Evolutionary conservation across 2,329 filamentous ascomycete species (phyloP).

Genomic region (Metarhizium humberi): DNA sequence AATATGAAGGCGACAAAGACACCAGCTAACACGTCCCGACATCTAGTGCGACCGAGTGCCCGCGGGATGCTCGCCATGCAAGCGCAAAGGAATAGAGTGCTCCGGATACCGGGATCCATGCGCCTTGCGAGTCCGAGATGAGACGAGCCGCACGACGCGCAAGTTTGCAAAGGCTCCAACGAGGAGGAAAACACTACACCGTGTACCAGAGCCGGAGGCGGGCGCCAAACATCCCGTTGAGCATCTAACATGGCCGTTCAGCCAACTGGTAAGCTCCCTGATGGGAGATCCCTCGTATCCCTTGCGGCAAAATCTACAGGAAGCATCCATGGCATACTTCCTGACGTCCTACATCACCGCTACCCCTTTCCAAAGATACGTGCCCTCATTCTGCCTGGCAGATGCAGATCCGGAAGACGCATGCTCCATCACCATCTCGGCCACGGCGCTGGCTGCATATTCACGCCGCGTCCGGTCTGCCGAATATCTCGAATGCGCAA

Average conservation of each 20-base stretch:
- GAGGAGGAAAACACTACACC: background rate
- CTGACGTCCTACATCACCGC: constrained; percentile 16
- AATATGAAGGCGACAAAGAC: background rate
- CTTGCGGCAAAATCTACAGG: constrained; percentile 4
- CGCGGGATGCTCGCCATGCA: constrained; percentile 16
- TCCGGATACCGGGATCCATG: constrained; percentile 16
- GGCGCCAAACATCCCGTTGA: background rate
- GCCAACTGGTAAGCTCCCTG: background rate
- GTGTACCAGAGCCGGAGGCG: background rate
- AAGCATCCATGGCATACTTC: constrained; percentile 13
- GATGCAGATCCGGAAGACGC: constrained; percentile 7
- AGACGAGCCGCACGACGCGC: constrained; percentile 13
- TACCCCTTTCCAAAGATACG: constrained; percentile 15
- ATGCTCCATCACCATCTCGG: constrained; percentile 13
- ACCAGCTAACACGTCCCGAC: background rate
- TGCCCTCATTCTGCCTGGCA: constrained; percentile 11
- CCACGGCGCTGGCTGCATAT: constrained; percentile 15
- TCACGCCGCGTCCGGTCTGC: constrained; percentile 8
- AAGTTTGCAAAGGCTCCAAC: constrained; percentile 6
- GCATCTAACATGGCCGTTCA: background rate
- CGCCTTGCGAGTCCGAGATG: constrained; percentile 15
- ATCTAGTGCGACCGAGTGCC: constrained; percentile 16
- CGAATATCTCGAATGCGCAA: constrained; percentile 10
- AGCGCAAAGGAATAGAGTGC: constrained; percentile 16
- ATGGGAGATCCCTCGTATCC: background rate